Evolutionary conservation across 2,329 filamentous ascomycete species (phyloP).

Genomic region (Magnaporthiopsis rhizophila): DNA sequence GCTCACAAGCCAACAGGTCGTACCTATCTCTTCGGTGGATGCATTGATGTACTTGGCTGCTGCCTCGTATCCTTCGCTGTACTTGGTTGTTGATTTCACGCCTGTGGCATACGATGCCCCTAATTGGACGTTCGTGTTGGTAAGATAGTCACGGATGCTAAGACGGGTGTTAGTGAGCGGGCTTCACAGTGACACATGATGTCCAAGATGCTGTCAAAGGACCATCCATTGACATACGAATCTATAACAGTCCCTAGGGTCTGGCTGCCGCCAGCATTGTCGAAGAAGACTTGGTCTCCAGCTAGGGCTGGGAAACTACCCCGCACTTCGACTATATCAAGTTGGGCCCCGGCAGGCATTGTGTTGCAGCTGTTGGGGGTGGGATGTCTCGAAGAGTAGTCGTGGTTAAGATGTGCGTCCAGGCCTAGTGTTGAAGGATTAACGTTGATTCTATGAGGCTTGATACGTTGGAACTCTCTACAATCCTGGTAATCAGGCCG

Average conservation of each 20-base stretch:
- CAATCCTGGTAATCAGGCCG: neutral
- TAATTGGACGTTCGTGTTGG: slow-evolving; percentile 65
- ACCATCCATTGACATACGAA: slow-evolving; percentile 37
- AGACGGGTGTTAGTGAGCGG: slow-evolving; percentile 1
- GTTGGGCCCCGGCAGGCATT: neutral
- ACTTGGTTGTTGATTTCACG: slow-evolving; percentile 49
- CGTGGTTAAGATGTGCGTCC: neutral
- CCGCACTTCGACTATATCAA: slow-evolving; percentile 49
- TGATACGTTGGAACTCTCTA: neutral
- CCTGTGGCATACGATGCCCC: slow-evolving; percentile 61
- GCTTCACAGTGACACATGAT: neutral
- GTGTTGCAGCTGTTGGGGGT: neutral
- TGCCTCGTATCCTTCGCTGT: slow-evolving; percentile 51
- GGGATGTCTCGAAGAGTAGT: neutral
- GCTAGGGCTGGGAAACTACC: slow-evolving; percentile 60
- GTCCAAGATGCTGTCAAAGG: neutral
- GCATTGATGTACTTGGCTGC: slow-evolving; percentile 67
- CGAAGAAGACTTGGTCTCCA: slow-evolving; percentile 59
- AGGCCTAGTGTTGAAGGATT: neutral
- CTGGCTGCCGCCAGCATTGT: slow-evolving; percentile 74
- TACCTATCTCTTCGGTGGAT: slow-evolving; percentile 54
- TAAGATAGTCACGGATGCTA: slow-evolving; percentile 59
- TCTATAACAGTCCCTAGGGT: slow-evolving; percentile 58
- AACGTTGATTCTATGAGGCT: neutral
- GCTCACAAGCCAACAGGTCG: neutral